These are phyloP conservation scores for Bryopsis sp. DNA, from an alignment of 139 green algal genomes.

Conservation along the genomic window DNA sequence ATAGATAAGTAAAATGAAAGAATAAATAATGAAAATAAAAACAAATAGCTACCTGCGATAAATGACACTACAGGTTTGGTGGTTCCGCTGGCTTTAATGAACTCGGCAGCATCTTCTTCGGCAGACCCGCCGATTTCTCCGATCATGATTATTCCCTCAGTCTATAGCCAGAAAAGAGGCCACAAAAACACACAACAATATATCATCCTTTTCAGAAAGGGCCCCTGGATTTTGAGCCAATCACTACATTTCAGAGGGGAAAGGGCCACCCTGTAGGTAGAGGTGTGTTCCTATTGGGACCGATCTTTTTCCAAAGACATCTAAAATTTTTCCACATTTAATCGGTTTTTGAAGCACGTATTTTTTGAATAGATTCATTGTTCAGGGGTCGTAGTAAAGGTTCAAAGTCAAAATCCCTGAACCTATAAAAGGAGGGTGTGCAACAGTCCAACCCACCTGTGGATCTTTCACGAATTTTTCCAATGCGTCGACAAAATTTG, in stretches of 20 bases:
- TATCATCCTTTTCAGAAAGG: background rate
- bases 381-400: no score
- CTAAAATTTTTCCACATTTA: no score
- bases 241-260: no score
- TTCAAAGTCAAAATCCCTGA: no score
- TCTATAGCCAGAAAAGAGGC: conserved; percentile 37
- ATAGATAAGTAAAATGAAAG: no score
- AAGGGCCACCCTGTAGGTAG: no score
- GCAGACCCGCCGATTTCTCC: conserved; percentile 97
- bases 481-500: conserved; percentile 98
- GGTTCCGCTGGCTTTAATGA: conserved; percentile 76
- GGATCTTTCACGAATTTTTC: conserved; percentile 91
- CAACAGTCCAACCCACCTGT: conserved; percentile 40
- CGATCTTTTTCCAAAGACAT: no score
- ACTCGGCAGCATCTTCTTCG: conserved; percentile 96
- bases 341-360: no score
- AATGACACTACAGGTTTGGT: conserved; percentile 97
- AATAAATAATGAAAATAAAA: background rate
- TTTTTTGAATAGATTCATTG: no score
- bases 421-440: no score
- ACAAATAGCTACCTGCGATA: conserved; percentile 72
- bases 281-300: no score
- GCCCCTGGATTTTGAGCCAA: no score
- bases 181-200: background rate
- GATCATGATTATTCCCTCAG: conserved; percentile 98